These are phyloP conservation scores for Colletotrichum sojae DNA, from an alignment of 2,329 filamentous ascomycete species.

Conservation along the genomic window DNA sequence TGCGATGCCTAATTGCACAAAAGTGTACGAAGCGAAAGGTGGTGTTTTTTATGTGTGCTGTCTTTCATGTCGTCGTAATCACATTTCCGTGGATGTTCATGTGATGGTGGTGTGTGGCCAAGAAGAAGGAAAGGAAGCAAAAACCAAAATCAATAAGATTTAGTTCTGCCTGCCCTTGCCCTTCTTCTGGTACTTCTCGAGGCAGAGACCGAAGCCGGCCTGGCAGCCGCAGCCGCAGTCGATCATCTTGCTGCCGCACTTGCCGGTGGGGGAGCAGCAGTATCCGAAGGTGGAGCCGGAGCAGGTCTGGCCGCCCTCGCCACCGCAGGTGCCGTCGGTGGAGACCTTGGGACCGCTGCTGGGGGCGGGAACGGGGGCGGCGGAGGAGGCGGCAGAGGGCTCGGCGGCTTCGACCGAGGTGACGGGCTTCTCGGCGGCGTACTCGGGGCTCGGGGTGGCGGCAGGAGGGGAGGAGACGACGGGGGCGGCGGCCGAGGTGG, in stretches of 20 bases:
- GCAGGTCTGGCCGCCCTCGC: slow-evolving; percentile 56
- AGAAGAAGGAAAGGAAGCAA: neutral
- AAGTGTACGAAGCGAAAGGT: slow-evolving; percentile 19
- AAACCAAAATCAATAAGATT: neutral
- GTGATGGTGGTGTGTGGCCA: neutral
- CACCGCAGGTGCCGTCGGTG: slow-evolving; percentile 57
- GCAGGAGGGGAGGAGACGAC: slow-evolving; percentile 4
- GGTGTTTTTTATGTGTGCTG: neutral
- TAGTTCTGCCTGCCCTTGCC: slow-evolving; percentile 18
- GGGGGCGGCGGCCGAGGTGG: slow-evolving; percentile 6
- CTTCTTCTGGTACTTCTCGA: slow-evolving; percentile 37
- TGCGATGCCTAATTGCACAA: slow-evolving; percentile 8
- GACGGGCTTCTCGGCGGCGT: slow-evolving; percentile 7
- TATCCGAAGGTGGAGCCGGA: slow-evolving; percentile 57
- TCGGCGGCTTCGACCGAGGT: slow-evolving; percentile 3
- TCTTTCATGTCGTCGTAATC: slow-evolving; percentile 28
- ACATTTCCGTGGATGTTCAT: slow-evolving; percentile 14
- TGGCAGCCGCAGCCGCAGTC: slow-evolving; percentile 56
- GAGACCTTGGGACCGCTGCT: slow-evolving; percentile 49
- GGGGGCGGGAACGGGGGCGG: slow-evolving; percentile 7
- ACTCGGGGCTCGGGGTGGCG: neutral
- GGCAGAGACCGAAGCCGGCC: slow-evolving; percentile 52
- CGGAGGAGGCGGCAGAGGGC: slow-evolving; percentile 16
- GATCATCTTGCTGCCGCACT: slow-evolving; percentile 54
- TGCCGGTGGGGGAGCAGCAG: slow-evolving; percentile 59